Conservation (phyloP, 257 asterid species). For the Lavandula angustifolia region DNA sequence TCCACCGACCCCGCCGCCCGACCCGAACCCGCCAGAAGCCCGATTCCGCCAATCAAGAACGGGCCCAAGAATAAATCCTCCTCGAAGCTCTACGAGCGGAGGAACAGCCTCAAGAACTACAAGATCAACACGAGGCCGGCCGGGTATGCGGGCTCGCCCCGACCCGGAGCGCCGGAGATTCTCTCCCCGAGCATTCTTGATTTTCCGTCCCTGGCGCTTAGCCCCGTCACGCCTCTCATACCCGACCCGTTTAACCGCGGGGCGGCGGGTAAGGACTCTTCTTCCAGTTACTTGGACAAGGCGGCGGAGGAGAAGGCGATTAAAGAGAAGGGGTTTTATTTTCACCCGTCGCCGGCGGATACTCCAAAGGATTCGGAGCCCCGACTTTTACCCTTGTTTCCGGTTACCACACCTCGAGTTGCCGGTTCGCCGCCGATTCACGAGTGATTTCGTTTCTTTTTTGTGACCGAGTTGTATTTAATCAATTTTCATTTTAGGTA, state of each 20-base stretch:
- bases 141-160: conserved; percentile 59
- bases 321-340: conserved; percentile 63
- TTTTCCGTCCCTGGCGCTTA: conserved; percentile 75
- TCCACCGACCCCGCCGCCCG: conserved; percentile 60
- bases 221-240: conserved; percentile 92
- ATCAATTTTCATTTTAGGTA: conserved; percentile 11
- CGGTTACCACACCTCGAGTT: conserved; percentile 76
- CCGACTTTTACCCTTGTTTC: conserved; percentile 77
- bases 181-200: conserved; percentile 87
- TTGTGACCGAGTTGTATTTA: background rate
- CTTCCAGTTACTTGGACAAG: conserved; percentile 40
- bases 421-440: conserved; percentile 56
- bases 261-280: conserved; percentile 30
- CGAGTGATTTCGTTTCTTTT: conserved; percentile 38
- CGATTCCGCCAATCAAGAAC: conserved; percentile 72
- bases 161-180: conserved; percentile 59
- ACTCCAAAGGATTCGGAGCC: conserved; percentile 89
- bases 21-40: conserved; percentile 48
- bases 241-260: conserved; percentile 78
- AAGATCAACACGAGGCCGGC: conserved; percentile 42
- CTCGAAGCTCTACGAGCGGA: conserved; percentile 76
- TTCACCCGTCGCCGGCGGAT: conserved; percentile 82
- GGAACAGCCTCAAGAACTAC: conserved; percentile 79
- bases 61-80: conserved; percentile 69
- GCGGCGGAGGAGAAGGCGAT: conserved; percentile 85